Base-by-base conservation (phyloP, 441 rosid genomes). In the Mallotus repandus region DNA sequence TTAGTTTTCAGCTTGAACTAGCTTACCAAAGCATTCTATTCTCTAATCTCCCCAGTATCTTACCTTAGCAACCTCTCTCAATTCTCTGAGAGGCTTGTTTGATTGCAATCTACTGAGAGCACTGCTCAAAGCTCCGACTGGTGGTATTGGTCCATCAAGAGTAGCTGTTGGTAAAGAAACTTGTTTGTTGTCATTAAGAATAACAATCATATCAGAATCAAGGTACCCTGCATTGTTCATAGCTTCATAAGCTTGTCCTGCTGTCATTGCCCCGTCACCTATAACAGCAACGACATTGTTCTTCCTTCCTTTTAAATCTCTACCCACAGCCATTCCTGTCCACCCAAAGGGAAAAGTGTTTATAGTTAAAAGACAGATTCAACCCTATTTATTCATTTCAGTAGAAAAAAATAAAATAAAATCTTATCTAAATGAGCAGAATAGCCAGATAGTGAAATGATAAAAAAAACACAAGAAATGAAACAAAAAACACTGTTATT, bases 211-310 rank as follows among this genome's bases (percentile, higher is more conserved):
- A 74, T 94, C 97, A 0, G 97, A 89, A 78, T 94, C 98, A n/a
- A 94, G 79, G 83, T 94, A 94, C 19, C 98, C 98, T 0, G 98
- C 95, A 66, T 90, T 94, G 86, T 94, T 94, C 98, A 94, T 91
- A 25, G 98, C 97, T 81, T 94, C 98, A 63, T 90, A 94, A 81
- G 98, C 98, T 71, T 94, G 97, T 21, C 98, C 98, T 19, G 98
- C 98, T 2, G 98, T 94, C 98, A 94, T 94, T 41, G 98, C 98
- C 58, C 97, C 98, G 69, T 94, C 98, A 18, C 98, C 97, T 35
- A 94, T 94, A 63, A 94, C 91, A 54, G 95, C 90, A 54, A 92
- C 82, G 56, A 94, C 97, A 49, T 88, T 79, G 82, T 92, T 92
- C 63, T 72, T 84, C 68, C 82, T 83, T 76, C 92, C 98, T 69